These are phyloP conservation scores for Zygosaccharomyces gambellarensis DNA, from an alignment of 805 yeast genomes.

Conservation along the genomic window DNA sequence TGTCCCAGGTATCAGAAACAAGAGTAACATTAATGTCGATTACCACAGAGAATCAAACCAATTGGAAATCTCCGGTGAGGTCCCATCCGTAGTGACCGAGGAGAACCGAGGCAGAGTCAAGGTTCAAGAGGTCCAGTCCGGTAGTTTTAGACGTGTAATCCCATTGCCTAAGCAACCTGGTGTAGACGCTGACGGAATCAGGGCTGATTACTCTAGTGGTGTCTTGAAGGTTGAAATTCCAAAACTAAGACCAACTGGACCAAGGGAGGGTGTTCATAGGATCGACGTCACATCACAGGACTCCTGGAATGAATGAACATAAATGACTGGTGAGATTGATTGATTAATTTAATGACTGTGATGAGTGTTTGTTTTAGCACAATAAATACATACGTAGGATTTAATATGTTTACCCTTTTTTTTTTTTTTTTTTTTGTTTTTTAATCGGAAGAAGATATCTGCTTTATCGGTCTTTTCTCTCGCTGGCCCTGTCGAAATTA, in stretches of 20 bases:
- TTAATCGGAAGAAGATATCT: too few relatives aligned
- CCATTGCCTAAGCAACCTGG: constrained; percentile 37
- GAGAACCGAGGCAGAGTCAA: constrained; percentile 25
- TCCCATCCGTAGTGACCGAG: constrained; percentile 27
- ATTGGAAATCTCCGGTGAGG: constrained; percentile 42
- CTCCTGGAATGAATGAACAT: constrained; percentile 15
- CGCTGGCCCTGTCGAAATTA: constrained; percentile 25
- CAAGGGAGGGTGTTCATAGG: constrained; percentile 23
- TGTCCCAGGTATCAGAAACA: constrained; percentile 44
- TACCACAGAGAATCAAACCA: constrained; percentile 43
- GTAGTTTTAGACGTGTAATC: constrained; percentile 41
- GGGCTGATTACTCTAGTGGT: constrained; percentile 46
- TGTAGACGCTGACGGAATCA: constrained; percentile 41
- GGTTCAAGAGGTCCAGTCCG: constrained; percentile 36
- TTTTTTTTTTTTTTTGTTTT: too few relatives aligned
- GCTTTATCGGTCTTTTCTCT: not conserved
- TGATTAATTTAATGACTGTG: not conserved
- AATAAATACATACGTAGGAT: too few relatives aligned
- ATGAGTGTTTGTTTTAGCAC: too few relatives aligned
- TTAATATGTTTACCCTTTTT: too few relatives aligned
- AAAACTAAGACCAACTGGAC: constrained; percentile 31
- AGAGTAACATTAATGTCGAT: constrained; percentile 43
- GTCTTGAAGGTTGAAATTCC: constrained; percentile 41
- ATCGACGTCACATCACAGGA: constrained; percentile 32
- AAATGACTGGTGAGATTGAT: not conserved